Conservation (phyloP, 1,284 basidiomycete species). For the Trichosporon asahii region DNA sequence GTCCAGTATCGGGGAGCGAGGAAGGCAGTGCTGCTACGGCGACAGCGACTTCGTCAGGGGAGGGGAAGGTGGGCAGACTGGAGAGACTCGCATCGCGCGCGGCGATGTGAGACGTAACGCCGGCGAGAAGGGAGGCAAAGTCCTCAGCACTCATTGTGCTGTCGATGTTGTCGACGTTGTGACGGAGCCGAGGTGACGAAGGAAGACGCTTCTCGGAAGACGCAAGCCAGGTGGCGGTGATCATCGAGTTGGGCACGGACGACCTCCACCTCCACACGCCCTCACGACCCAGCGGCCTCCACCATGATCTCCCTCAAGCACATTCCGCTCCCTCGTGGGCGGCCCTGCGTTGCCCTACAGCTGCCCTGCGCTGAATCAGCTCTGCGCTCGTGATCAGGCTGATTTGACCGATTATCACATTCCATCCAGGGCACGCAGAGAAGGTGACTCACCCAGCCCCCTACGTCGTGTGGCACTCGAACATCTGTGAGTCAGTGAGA, state of each 20-base stretch:
- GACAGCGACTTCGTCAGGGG: conserved; percentile 14
- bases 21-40: conserved; percentile 35
- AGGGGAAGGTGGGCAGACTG: conserved; percentile 30
- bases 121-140: conserved; percentile 26
- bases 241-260: not conserved
- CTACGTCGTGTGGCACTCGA: not conserved
- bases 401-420: not conserved
- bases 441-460: not conserved
- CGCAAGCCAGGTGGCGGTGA: too few species aligned
- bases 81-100: conserved; percentile 29
- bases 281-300: too few species aligned
- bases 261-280: conserved; percentile 1
- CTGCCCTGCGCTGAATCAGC: not conserved
- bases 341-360: too few species aligned
- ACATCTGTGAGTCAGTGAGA: too few species aligned
- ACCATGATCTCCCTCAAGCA: not conserved
- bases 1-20: conserved; percentile 37
- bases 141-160: not conserved
- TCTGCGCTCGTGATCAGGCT: not conserved
- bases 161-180: not conserved
- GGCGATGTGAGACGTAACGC: conserved; percentile 13
- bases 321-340: too few species aligned
- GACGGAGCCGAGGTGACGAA: not conserved
- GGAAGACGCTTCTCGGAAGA: not conserved
- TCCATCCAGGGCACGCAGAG: not conserved